Evolutionary conservation across 139 green algal species (phyloP).

Genomic region (Nannochloris sp.): DNA sequence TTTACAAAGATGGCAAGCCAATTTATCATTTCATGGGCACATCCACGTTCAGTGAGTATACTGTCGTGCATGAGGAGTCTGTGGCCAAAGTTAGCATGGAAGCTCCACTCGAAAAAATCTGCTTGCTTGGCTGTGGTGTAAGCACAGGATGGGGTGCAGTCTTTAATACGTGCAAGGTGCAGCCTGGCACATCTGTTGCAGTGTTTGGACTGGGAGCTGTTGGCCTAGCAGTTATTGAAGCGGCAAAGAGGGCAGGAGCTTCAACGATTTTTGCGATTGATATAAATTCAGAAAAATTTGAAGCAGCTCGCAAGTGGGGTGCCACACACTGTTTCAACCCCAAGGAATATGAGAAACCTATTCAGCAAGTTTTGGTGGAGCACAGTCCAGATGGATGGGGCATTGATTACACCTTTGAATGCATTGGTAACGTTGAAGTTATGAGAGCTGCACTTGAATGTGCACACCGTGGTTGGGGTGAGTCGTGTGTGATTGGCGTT

Average conservation of each 20-base stretch:
- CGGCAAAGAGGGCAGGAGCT: conserved; percentile 55
- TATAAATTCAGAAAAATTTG: conserved; percentile 82
- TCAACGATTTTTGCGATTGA: conserved; percentile 87
- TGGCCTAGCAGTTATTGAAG: conserved; percentile 86
- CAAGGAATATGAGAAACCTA: conserved; percentile 65
- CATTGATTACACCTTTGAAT: conserved; percentile 93
- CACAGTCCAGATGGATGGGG: conserved; percentile 76
- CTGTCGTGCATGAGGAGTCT: conserved; percentile 86
- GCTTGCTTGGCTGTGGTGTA: conserved; percentile 79
- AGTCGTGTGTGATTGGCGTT: conserved; percentile 60
- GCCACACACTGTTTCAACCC: conserved; percentile 83
- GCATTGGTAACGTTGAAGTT: conserved; percentile 81
- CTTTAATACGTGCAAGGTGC: conserved; percentile 86
- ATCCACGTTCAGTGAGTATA: conserved; percentile 95
- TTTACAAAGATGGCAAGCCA: conserved; percentile 71
- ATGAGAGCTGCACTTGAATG: conserved; percentile 94
- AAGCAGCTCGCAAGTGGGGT: conserved; percentile 67
- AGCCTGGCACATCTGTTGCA: conserved; percentile 74
- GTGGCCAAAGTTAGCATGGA: conserved; percentile 64
- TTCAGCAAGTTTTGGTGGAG: conserved; percentile 73
- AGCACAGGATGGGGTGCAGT: conserved; percentile 86
- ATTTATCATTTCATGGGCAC: conserved; percentile 99
- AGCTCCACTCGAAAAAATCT: conserved; percentile 72
- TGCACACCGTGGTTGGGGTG: conserved; percentile 79
- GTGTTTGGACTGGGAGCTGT: conserved; percentile 82